Evolutionary conservation across 495 filamentous ascomycete genomes (phyloP).

Genomic region (Daldinia loculata): DNA sequence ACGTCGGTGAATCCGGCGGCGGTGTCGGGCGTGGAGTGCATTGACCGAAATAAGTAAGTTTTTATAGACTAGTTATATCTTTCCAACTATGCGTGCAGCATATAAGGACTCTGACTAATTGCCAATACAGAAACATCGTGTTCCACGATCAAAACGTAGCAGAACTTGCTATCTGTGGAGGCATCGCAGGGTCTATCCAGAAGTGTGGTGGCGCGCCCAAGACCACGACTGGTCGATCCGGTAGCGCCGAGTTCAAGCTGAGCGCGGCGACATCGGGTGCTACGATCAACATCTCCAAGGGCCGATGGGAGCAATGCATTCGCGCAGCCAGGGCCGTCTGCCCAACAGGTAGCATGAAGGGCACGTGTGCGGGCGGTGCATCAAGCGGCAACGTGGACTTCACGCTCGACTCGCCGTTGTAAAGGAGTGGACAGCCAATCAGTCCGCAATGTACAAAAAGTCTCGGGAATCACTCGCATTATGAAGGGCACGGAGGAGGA

Average conservation of each 20-base stretch:
- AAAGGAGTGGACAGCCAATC: background rate
- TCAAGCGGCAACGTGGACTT: conserved; percentile 59
- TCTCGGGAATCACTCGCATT: background rate
- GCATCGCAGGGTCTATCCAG: conserved; percentile 56
- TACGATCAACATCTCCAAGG: conserved; percentile 61
- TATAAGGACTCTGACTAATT: background rate
- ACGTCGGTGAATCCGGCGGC: conserved; percentile 48
- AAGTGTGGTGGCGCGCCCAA: conserved; percentile 53
- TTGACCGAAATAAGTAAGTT: conserved; percentile 50
- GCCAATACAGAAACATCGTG: conserved; percentile 54
- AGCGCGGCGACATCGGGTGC: conserved; percentile 47
- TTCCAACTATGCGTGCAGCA: background rate
- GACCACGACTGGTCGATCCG: conserved; percentile 53
- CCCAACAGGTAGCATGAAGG: conserved; percentile 55
- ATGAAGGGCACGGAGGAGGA: background rate
- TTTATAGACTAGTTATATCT: background rate
- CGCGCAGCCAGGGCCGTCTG: conserved; percentile 59
- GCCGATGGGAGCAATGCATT: conserved; percentile 60
- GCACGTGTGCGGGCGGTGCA: conserved; percentile 60
- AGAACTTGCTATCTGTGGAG: conserved; percentile 62
- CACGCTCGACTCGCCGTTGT: conserved; percentile 47
- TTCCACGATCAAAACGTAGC: conserved; percentile 64
- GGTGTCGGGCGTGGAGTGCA: conserved; percentile 47
- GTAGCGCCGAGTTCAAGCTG: conserved; percentile 59
- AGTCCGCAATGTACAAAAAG: background rate